A percentile compares a stretch with the other conserved stretches of the same genome.
Conservation (phyloP, 169 alveolate species). For the Babesia ovata region DNA sequence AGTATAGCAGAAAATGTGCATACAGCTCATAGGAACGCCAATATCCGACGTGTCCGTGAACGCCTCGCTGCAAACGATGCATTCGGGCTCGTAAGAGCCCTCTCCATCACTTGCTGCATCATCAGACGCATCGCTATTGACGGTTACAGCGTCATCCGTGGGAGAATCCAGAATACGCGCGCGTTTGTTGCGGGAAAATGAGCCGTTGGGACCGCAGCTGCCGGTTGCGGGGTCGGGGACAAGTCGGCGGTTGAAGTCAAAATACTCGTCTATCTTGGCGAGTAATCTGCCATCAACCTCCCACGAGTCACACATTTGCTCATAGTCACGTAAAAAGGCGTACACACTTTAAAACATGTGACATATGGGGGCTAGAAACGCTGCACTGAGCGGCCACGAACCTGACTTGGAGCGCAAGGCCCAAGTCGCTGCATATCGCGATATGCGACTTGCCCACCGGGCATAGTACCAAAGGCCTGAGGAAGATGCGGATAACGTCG, state of each 20-base stretch:
- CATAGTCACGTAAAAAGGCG: not conserved
- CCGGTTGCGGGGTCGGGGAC: not conserved
- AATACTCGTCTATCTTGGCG: conserved; percentile 37
- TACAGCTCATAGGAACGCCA: conserved; percentile 62
- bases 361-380: conserved; percentile 22
- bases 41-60: conserved; percentile 22
- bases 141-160: not conserved
- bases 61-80: conserved; percentile 64
- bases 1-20: conserved; percentile 70
- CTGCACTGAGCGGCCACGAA: conserved; percentile 37
- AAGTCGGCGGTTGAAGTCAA: not conserved
- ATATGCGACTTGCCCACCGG: not conserved
- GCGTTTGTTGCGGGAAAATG: conserved; percentile 1
- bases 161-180: conserved; percentile 11
- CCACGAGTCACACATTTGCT: conserved; percentile 14
- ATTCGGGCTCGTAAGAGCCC: conserved; percentile 47
- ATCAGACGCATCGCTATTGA: conserved; percentile 31
- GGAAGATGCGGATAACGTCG: not conserved
- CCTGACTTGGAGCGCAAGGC: not conserved
- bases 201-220: not conserved
- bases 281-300: conserved; percentile 32
- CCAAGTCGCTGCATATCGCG: not conserved
- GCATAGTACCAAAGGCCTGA: not conserved
- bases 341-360: not conserved
- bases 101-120: not conserved